These are phyloP conservation scores for Chara braunii DNA, from an alignment of 139 green algal species.

Conservation along the genomic window DNA sequence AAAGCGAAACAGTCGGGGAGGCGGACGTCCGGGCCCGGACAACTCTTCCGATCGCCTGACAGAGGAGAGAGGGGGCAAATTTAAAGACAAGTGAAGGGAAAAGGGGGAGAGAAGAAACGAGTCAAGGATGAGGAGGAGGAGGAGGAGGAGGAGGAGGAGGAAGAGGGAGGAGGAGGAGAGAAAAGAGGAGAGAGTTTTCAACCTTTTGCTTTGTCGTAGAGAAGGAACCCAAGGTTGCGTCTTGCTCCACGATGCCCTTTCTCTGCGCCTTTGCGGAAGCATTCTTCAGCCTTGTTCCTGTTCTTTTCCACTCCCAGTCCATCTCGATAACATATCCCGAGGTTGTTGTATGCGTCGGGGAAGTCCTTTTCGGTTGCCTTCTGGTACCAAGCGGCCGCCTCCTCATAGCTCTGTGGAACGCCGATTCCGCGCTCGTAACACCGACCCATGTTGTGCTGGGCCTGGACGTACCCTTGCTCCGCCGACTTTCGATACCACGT, in stretches of 20 bases:
- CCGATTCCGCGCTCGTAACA: constrained; percentile 30
- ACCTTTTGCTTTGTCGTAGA: no score
- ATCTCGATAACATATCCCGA: neutral
- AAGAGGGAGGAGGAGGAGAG: no score
- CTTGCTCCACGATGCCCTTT: constrained; percentile 1
- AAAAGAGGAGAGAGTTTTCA: no score
- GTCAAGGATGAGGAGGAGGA: no score
- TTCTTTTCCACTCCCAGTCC: constrained; percentile 8
- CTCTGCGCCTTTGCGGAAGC: constrained; percentile 10
- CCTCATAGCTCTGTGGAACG: constrained; percentile 17
- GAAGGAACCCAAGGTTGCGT: constrained; percentile 17
- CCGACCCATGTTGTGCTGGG: constrained; percentile 29
- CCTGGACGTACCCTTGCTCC: constrained; percentile 17
- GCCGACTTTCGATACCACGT: constrained; percentile 36
- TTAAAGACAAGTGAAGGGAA: no score
- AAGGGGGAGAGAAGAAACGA: no score
- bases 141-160: no score
- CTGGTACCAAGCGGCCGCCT: neutral
- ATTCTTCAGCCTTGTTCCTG: constrained; percentile 13
- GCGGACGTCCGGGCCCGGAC: no score
- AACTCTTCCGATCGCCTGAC: no score
- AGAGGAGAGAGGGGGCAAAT: no score
- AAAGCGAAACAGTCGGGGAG: no score
- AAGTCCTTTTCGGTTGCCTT: neutral
- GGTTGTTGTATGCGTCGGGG: neutral